These are phyloP conservation scores for Scedosporium aurantiacum DNA, from an alignment of 2,329 filamentous ascomycete species.

Conservation along the genomic window DNA sequence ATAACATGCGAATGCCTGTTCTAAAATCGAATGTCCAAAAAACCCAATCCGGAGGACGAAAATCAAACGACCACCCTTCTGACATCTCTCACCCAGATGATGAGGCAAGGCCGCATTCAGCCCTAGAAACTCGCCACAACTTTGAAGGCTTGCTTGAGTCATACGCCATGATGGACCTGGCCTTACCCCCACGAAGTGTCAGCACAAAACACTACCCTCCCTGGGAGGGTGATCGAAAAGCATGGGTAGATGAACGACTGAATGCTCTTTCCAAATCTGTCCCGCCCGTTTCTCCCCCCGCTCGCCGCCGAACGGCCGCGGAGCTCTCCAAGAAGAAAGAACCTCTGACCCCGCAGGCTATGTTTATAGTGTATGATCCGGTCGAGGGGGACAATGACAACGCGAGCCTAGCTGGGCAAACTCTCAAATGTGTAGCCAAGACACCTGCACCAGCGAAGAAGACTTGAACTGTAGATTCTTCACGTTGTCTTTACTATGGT, in stretches of 20 bases:
- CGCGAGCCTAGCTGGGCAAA: neutral
- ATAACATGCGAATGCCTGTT: neutral
- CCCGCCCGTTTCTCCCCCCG: neutral
- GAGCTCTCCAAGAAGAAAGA: neutral
- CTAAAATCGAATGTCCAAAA: neutral
- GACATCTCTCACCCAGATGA: neutral
- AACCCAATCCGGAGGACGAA: neutral
- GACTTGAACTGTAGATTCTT: neutral
- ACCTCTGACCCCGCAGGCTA: neutral
- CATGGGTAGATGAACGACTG: neutral
- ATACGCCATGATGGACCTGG: neutral
- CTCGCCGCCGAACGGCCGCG: neutral
- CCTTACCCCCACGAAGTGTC: neutral
- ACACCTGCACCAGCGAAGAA: neutral
- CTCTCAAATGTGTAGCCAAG: neutral
- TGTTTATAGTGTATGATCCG: neutral
- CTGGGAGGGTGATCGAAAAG: neutral
- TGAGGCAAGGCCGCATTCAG: neutral
- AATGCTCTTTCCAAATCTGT: neutral
- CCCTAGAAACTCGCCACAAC: neutral
- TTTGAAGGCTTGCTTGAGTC: neutral
- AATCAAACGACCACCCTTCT: neutral
- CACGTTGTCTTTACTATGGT: too few species aligned
- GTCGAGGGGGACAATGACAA: neutral
- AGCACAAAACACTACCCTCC: neutral